Base-by-base conservation (phyloP, 2,329 filamentous ascomycete species). In the Chaetomiaceae sp. region DNA sequence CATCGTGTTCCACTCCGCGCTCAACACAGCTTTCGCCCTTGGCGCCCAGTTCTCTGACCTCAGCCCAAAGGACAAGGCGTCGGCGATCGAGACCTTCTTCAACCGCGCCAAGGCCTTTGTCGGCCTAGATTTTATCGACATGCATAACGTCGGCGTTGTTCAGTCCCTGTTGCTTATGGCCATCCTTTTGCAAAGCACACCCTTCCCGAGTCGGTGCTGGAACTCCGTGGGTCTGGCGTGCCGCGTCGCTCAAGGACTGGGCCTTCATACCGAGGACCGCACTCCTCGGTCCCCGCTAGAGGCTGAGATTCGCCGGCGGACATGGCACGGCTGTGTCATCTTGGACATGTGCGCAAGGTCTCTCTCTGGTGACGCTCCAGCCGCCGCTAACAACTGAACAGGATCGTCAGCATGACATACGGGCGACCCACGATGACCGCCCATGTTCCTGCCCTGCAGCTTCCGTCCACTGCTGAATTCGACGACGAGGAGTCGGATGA, bases 1-100 rank as follows among this genome's bases (percentile, higher is more conserved):
- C 0, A 68, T 70, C 11, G 66, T 72, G 6, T 75, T 76, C 43
- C 68, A 73, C 50, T 70, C 64, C 31, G 69, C 72, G 1, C 61
- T 76, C 29, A 76, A 76, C 53, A 59, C 63, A 11, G 69, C 76
- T 1, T 74, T 77, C 31, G 70, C 72, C 0, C 63, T 77, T 2
- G 72, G 68, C 0, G 70, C 68, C 23, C 66, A 71, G 37, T 74
- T 72, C 51, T 66, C 70, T 1, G 66, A 61, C 7, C 52, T 61
- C 15, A 36, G 31, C 19, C 47, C 47, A 6, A 49, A 48, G 33
- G 29, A 67, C 60, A 59, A 69, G 47, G 61, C 63, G 1, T 61
- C 67, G 34, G 59, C 62, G 7, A 60, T 64, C 2, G 65, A 67
- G 6, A 59, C 59, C 1, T 72, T 72, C 53, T 72, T 71, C 31